Evolutionary conservation across 371 early-diverging fungal genomes (phyloP).

Genomic region (Mucor circinelloides): DNA sequence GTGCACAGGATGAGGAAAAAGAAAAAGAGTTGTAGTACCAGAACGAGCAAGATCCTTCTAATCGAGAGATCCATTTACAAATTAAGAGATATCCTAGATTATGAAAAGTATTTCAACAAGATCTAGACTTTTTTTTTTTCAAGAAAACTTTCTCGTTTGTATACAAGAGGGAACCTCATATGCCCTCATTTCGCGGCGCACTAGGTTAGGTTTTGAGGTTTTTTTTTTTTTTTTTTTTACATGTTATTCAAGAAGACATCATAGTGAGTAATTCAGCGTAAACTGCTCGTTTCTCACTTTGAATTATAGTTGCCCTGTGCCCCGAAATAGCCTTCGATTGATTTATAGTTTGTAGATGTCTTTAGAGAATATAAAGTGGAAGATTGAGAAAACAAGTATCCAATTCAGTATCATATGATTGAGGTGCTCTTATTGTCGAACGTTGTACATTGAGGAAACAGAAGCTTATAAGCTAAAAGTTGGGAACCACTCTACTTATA

Average conservation of each 20-base stretch:
- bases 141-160: not conserved
- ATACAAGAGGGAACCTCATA: not conserved
- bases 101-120: not conserved
- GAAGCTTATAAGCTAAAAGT: not conserved
- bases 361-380: not conserved
- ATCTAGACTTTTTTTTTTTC: not conserved
- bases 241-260: not conserved
- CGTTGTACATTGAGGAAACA: conserved; percentile 10
- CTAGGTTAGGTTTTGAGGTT: not conserved
- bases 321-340: not conserved
- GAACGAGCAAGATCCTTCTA: not conserved
- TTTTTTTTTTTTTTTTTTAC: not conserved
- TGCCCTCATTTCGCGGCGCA: not conserved
- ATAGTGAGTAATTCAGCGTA: not conserved
- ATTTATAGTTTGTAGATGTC: not conserved
- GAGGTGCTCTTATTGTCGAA: conserved; percentile 3
- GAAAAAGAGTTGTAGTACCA: not conserved
- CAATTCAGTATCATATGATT: conserved; percentile 8
- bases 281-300: not conserved
- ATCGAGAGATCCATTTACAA: not conserved
- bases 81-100: not conserved
- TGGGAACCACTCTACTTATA: not conserved
- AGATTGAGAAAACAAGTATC: not conserved
- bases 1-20: too few species aligned
- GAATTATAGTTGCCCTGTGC: not conserved